Percentiles rank a stretch among this genome's conserved stretches.
Evolutionary conservation across 2,329 filamentous ascomycete genomes (phyloP).

Genomic region (Paramyrothecium sp.): DNA sequence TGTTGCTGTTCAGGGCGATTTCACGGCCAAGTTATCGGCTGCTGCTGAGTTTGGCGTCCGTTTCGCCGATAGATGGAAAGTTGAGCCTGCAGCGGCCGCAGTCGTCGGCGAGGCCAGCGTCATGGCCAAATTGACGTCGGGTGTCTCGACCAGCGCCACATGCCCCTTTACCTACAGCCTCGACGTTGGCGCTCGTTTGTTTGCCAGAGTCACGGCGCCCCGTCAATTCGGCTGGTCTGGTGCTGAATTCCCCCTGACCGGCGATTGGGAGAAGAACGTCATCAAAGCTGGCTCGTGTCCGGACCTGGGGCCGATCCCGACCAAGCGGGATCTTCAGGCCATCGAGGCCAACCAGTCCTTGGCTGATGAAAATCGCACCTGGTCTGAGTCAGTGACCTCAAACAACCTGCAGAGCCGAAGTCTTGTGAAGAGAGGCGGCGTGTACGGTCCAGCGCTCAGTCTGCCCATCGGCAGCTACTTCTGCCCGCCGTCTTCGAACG

Average conservation of each 20-base stretch:
- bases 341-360: no score
- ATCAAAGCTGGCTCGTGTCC: slow-evolving; percentile 14
- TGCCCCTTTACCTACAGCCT: slow-evolving; percentile 19
- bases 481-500: slow-evolving; percentile 4
- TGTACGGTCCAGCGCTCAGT: slow-evolving; percentile 10
- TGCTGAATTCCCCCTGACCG: slow-evolving; percentile 9
- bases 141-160: slow-evolving; percentile 11
- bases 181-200: slow-evolving; percentile 17
- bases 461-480: slow-evolving; percentile 7
- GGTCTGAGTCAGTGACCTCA: no score
- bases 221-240: slow-evolving; percentile 13
- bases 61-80: not conserved
- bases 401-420: not conserved
- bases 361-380: no score
- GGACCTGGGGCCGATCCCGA: slow-evolving; percentile 13
- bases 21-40: slow-evolving; percentile 7
- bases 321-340: slow-evolving; percentile 2
- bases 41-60: not conserved
- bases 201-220: slow-evolving; percentile 13
- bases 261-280: slow-evolving; percentile 9
- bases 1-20: slow-evolving; percentile 12
- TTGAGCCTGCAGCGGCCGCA: not conserved
- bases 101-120: not conserved
- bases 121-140: slow-evolving; percentile 10
- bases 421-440: slow-evolving; percentile 9